Percentiles rank a stretch among this genome's conserved stretches.
These are phyloP conservation scores for Yamadazyma ubonensis DNA, from an alignment of 805 yeast species.

Conservation along the genomic window DNA sequence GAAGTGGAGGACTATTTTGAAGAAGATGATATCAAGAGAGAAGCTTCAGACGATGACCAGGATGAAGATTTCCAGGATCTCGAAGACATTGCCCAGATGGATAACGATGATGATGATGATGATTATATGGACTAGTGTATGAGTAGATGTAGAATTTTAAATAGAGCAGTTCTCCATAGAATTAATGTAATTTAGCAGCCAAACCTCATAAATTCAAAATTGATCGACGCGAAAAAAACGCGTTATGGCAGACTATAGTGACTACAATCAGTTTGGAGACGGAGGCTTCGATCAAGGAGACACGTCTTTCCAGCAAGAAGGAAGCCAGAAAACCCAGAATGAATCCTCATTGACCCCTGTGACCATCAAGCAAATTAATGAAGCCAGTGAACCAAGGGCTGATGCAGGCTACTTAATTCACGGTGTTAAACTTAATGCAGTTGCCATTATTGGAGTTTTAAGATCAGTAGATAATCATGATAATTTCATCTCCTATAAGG, in stretches of 20 bases:
- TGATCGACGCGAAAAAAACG: slow-evolving; percentile 7
- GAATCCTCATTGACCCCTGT: slow-evolving; percentile 52
- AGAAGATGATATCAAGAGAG: slow-evolving; percentile 20
- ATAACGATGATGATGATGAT: slow-evolving; percentile 15
- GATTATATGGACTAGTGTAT: slow-evolving; percentile 16
- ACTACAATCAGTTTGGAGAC: slow-evolving; percentile 14
- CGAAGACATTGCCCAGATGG: slow-evolving; percentile 1
- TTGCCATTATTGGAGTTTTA: slow-evolving; percentile 67
- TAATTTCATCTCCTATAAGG: slow-evolving; percentile 51
- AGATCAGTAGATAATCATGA: slow-evolving; percentile 52
- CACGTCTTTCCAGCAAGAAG: slow-evolving; percentile 22
- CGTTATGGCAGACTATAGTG: slow-evolving; percentile 18
- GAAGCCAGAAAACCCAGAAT: slow-evolving; percentile 25
- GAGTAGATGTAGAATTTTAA: background rate
- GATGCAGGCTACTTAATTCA: slow-evolving; percentile 66
- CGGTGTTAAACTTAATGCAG: slow-evolving; percentile 60
- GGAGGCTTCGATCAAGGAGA: slow-evolving; percentile 23
- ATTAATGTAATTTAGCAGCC: too few species aligned
- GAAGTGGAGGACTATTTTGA: slow-evolving; percentile 12
- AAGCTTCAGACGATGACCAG: slow-evolving; percentile 11
- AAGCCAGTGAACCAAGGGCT: slow-evolving; percentile 57
- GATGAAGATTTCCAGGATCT: slow-evolving; percentile 7
- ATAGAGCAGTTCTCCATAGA: too few species aligned
- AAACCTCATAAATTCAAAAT: too few species aligned
- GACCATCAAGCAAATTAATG: slow-evolving; percentile 69